Evolutionary conservation across 2,329 filamentous ascomycete species (phyloP), one percentile per base, ranked within the genome.

Genomic region (Colletotrichum sp.): DNA sequence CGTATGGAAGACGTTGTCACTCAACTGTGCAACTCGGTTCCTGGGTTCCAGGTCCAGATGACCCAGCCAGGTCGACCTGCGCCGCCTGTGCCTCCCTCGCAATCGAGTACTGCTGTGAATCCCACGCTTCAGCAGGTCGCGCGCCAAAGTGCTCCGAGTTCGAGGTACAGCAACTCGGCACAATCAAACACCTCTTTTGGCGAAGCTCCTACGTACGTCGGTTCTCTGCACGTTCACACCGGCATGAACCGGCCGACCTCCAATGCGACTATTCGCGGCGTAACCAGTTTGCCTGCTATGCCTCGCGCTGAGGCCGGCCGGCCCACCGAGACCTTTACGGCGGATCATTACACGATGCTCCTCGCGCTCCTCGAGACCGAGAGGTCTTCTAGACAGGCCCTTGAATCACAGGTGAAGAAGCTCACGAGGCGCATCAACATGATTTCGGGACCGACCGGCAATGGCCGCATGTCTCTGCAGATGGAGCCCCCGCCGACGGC

Each of bases 381-480:
- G 80, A 90, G 91, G 30, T 86, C 87, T 1, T 89, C 90, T 7
- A 87, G 92, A 7, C 85, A 88, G 72, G 85, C 87, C 6, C 86
- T 93, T 6, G 92, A 93, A 80, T 83, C 85, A 3, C 87, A 92
- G 73, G 90, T 93, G 36, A 88, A 86, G 72, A 88, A 86, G 57
- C 84, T 93, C 7, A 86, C 85, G 26, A 87, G 88, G 39, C 87
- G 88, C 59, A 78, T 92, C 63, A 87, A 88, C 77, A 81, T 87
- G 12, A 78, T 90, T 63, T 87, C 87, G 68, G 72, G 75, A 15
- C 64, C 77, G 6, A 57, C 30, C n/a, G 73, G 73, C 15, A 21
- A 39, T 9, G 73, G 73, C 13, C 73, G 73, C 57, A 64, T 75
- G 64, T 77, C 79, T 12, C 71, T 79, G 9, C 77, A 78, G 18